phyloP scores from a whole-genome alignment of 2,329 filamentous ascomycete genomes.

The Xylaria hypoxylon region DNA sequence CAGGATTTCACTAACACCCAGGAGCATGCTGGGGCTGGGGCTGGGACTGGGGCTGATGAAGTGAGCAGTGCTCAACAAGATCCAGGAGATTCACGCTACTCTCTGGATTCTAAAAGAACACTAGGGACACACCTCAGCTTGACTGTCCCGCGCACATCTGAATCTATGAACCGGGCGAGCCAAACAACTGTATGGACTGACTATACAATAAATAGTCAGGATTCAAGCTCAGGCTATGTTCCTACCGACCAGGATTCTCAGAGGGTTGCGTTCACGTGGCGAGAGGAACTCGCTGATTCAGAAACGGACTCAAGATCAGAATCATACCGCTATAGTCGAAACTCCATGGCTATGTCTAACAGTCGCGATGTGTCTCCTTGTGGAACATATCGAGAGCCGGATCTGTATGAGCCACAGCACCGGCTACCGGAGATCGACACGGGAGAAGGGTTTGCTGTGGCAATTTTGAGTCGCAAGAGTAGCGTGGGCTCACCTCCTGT shows the following conservation, averaged over 20 bases:
- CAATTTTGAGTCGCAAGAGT: conserved; percentile 56
- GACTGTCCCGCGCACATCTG: conserved; percentile 59
- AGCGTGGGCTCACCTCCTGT: conserved; percentile 39
- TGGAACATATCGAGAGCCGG: conserved; percentile 47
- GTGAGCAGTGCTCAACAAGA: conserved; percentile 36
- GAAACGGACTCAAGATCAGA: conserved; percentile 48
- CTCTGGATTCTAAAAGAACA: conserved; percentile 48
- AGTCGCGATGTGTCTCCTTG: conserved; percentile 52
- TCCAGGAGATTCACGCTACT: conserved; percentile 45
- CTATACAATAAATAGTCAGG: conserved; percentile 66
- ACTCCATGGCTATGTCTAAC: conserved; percentile 47
- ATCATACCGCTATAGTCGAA: conserved; percentile 46
- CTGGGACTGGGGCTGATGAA: conserved; percentile 36
- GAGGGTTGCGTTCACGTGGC: conserved; percentile 44
- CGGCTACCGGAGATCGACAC: conserved; percentile 65
- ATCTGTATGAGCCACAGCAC: conserved; percentile 47
- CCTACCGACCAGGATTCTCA: conserved; percentile 43
- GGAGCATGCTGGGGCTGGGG: conserved; percentile 33
- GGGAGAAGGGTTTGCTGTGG: conserved; percentile 62
- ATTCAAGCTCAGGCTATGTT: conserved; percentile 53
- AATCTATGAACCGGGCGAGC: conserved; percentile 61
- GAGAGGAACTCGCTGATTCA: conserved; percentile 46
- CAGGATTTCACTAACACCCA: conserved; percentile 36
- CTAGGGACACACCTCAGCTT: conserved; percentile 59
- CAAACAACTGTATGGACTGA: conserved; percentile 72